Evolutionary conservation across 192 early-diverging fungal genomes (phyloP).

Genomic region (Funneliformis geosporum): DNA sequence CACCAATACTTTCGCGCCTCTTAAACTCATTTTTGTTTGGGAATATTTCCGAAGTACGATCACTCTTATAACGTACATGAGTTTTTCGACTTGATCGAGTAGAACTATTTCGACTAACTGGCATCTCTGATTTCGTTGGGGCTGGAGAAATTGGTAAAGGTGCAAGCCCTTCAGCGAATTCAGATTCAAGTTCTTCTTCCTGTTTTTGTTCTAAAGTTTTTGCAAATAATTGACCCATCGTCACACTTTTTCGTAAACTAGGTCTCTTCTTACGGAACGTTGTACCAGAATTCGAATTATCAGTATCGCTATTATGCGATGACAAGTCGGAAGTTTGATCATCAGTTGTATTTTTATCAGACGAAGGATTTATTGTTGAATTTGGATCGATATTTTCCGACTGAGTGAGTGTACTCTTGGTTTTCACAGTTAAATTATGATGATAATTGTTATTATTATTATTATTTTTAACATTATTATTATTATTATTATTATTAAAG

Average conservation of each 20-base stretch:
- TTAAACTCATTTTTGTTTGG: not conserved
- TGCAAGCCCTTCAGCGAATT: constrained; percentile 13
- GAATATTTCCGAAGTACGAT: constrained; percentile 21
- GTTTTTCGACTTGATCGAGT: not conserved
- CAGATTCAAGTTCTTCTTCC: constrained; percentile 7
- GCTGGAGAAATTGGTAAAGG: constrained; percentile 1
- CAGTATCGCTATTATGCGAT: not conserved
- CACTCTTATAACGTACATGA: constrained; percentile 24
- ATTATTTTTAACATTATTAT: not conserved
- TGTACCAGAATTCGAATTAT: not conserved
- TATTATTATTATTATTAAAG: not conserved
- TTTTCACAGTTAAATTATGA: not conserved
- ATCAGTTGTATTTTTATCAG: not conserved
- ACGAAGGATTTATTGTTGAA: not conserved
- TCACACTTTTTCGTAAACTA: constrained; percentile 17
- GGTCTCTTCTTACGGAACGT: not conserved
- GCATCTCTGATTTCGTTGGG: not conserved
- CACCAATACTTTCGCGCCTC: constrained; percentile 24
- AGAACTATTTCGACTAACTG: not conserved
- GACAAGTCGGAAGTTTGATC: not conserved
- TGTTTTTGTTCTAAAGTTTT: not conserved
- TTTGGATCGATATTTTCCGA: not conserved
- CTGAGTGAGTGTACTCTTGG: not conserved
- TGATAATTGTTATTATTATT: not conserved
- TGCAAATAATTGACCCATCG: constrained; percentile 13